A percentile compares a stretch with the other conserved stretches of the same genome.
These are phyloP conservation scores for Alternaria postmessia DNA, from an alignment of 2,329 filamentous ascomycete genomes.

Conservation along the genomic window DNA sequence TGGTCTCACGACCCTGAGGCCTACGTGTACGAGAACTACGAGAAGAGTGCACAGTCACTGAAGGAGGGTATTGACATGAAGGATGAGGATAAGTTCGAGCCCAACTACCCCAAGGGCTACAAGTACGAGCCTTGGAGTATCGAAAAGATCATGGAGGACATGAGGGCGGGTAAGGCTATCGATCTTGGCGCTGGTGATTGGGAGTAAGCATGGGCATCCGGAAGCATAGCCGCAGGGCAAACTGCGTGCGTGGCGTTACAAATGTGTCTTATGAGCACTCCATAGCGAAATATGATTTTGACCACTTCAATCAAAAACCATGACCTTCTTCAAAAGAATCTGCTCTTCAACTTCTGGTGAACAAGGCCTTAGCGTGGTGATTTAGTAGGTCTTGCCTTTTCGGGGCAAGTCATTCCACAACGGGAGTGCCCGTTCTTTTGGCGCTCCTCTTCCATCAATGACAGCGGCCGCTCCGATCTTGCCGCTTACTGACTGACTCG, in stretches of 20 bases:
- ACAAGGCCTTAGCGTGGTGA: not conserved
- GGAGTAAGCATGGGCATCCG: slow-evolving; percentile 29
- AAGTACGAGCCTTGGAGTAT: slow-evolving; percentile 54
- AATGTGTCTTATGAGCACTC: not conserved
- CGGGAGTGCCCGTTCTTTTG: not conserved
- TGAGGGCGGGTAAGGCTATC: slow-evolving; percentile 45
- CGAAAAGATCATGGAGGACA: slow-evolving; percentile 53
- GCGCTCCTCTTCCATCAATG: not conserved
- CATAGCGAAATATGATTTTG: not conserved
- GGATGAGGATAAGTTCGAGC: slow-evolving; percentile 52
- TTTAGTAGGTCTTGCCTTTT: not conserved
- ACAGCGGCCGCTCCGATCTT: not conserved
- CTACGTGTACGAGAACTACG: slow-evolving; percentile 56
- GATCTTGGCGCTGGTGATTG: slow-evolving; percentile 49
- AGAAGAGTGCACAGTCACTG: slow-evolving; percentile 52
- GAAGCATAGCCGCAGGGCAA: slow-evolving; percentile 2
- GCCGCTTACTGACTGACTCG: not conserved
- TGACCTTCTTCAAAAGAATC: not conserved
- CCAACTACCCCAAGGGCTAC: slow-evolving; percentile 57
- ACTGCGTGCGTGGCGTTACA: slow-evolving; percentile 1
- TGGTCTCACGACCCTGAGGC: slow-evolving; percentile 57
- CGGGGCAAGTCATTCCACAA: not conserved
- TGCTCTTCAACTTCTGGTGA: not conserved
- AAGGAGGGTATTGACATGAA: slow-evolving; percentile 54
- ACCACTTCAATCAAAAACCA: not conserved